Evolutionary conservation across 257 asterid species (phyloP).

Genomic region (Lithospermum erythrorhizon): DNA sequence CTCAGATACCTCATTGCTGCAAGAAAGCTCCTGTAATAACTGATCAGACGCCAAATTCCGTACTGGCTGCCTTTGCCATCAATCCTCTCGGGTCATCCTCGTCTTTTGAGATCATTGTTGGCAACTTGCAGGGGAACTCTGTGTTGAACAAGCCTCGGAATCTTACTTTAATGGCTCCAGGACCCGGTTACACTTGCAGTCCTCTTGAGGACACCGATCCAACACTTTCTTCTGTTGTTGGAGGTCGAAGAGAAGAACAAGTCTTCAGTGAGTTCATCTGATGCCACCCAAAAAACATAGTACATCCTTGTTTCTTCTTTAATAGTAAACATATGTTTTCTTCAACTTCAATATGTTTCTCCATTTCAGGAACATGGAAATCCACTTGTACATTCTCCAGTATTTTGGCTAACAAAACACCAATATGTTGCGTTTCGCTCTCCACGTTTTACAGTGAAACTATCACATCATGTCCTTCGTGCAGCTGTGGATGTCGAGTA

Average conservation of each 20-base stretch:
- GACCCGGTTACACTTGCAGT: constrained; percentile 56
- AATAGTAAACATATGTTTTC: neutral
- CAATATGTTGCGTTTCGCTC: constrained; percentile 58
- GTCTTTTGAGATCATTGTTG: constrained; percentile 41
- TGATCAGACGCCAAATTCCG: constrained; percentile 34
- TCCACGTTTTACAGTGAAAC: constrained; percentile 55
- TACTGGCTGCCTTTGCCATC: constrained; percentile 39
- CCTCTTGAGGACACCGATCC: constrained; percentile 33
- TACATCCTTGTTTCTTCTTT: no score
- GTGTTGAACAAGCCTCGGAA: constrained; percentile 30
- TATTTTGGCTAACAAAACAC: constrained; percentile 36
- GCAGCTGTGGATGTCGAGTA: constrained; percentile 63
- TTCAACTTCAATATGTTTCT: neutral
- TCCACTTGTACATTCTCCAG: constrained; percentile 56
- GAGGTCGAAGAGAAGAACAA: constrained; percentile 54
- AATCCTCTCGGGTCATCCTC: constrained; percentile 33
- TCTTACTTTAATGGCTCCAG: constrained; percentile 47
- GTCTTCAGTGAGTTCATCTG: constrained; percentile 39
- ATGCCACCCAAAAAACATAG: no score
- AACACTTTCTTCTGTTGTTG: constrained; percentile 38
- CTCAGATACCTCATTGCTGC: constrained; percentile 49
- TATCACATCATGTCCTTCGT: constrained; percentile 43
- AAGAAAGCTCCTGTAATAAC: constrained; percentile 31
- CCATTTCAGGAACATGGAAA: constrained; percentile 46
- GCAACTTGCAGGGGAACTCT: constrained; percentile 40